phyloP scores from a whole-genome alignment of 345 rosid genomes.

The Abelmoschus esculentus region DNA sequence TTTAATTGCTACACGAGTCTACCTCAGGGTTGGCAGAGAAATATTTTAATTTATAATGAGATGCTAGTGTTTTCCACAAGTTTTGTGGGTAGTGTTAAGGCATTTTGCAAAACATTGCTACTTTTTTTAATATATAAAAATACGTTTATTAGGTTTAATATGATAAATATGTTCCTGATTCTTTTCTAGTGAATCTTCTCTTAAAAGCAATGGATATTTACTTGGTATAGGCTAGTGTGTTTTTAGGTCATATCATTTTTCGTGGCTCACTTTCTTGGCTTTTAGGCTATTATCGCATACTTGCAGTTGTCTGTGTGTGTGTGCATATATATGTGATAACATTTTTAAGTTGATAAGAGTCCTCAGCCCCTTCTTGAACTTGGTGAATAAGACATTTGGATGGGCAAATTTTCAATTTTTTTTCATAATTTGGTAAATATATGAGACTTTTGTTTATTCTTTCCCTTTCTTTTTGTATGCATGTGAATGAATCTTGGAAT shows the following conservation, averaged over 20 bases:
- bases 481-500: constrained; percentile 36
- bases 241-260: neutral
- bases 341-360: neutral
- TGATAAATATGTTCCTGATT: neutral
- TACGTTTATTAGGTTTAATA: neutral
- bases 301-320: neutral
- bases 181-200: neutral
- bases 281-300: constrained; percentile 7
- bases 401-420: neutral
- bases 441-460: constrained; percentile 7
- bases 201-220: neutral
- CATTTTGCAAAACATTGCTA: neutral
- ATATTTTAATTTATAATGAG: neutral
- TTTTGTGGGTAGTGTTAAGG: neutral
- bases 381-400: neutral
- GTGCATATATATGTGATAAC: neutral
- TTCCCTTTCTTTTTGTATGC: constrained; percentile 6
- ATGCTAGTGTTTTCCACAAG: neutral
- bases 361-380: neutral
- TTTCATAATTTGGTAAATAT: constrained; percentile 7
- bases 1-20: neutral
- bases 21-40: neutral
- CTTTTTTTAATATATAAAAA: neutral
- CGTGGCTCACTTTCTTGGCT: neutral
- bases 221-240: neutral